Percentiles rank a stretch among this genome's conserved stretches.
Conservation (phyloP, 441 rosid species). For the Viola pubescens region DNA sequence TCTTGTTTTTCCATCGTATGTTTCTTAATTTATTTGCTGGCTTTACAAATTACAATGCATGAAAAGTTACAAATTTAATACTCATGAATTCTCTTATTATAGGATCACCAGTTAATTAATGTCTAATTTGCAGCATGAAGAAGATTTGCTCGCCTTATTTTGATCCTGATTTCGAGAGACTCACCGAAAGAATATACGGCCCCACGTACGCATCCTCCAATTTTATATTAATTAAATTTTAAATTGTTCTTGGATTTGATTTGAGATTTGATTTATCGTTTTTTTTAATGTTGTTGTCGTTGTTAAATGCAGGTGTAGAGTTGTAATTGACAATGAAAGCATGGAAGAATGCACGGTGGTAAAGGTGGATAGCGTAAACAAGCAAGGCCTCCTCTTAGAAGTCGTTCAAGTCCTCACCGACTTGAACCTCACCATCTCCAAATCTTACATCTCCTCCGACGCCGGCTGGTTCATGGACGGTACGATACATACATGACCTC, state of each 20-base stretch:
- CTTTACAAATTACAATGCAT: too few relatives aligned
- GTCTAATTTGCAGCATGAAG: constrained; percentile 35
- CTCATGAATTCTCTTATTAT: too few relatives aligned
- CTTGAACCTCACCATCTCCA: constrained; percentile 48
- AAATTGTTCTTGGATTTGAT: not conserved
- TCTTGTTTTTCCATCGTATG: too few relatives aligned
- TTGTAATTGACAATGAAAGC: constrained; percentile 64
- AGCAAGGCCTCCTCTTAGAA: constrained; percentile 64
- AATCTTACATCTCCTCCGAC: constrained; percentile 63
- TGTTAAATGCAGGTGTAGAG: constrained; percentile 44
- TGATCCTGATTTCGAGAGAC: constrained; percentile 68
- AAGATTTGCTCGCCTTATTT: constrained; percentile 70
- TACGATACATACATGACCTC: not conserved
- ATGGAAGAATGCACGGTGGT: constrained; percentile 60
- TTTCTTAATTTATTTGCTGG: too few relatives aligned
- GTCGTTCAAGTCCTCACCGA: constrained; percentile 68
- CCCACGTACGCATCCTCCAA: constrained; percentile 39
- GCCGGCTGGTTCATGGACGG: constrained; percentile 80
- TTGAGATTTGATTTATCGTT: too few relatives aligned
- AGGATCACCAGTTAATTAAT: too few relatives aligned
- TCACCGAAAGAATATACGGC: constrained; percentile 59
- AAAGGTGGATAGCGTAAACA: constrained; percentile 56
- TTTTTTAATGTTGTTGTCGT: too few relatives aligned
- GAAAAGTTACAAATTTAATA: too few relatives aligned
- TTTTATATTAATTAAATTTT: not conserved